Evolutionary conservation across 257 asterid genomes (phyloP).

Genomic region (Plantago major): DNA sequence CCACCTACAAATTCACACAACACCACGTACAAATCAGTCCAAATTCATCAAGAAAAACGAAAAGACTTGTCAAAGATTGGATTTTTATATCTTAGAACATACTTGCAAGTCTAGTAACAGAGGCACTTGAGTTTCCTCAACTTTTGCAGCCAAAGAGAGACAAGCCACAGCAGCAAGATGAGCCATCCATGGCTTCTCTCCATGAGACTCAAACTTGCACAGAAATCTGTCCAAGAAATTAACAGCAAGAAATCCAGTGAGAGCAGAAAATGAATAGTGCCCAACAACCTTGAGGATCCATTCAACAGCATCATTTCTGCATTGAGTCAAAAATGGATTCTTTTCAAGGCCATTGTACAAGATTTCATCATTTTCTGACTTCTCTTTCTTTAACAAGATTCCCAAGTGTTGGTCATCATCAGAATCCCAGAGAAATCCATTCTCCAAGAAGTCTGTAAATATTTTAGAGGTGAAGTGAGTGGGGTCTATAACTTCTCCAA

Average conservation of each 20-base stretch:
- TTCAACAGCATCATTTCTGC: conserved; percentile 49
- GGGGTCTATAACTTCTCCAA: conserved; percentile 13
- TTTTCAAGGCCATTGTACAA: conserved; percentile 3
- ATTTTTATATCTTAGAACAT: conserved; percentile 15
- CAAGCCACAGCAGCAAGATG: conserved; percentile 81
- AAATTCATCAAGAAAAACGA: conserved; percentile 5
- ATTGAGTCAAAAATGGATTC: neutral
- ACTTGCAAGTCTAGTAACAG: conserved; percentile 77
- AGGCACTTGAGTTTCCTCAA: conserved; percentile 74
- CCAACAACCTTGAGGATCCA: conserved; percentile 56
- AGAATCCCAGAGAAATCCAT: conserved; percentile 19
- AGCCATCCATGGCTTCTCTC: conserved; percentile 55
- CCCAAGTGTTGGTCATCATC: conserved; percentile 46
- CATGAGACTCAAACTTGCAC: conserved; percentile 24
- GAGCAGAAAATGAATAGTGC: conserved; percentile 56
- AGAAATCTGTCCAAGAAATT: conserved; percentile 66
- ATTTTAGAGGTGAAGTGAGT: conserved; percentile 12
- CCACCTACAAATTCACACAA: conserved; percentile 36
- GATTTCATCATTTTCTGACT: conserved; percentile 25
- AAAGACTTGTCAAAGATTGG: neutral
- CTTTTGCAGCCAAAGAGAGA: conserved; percentile 80
- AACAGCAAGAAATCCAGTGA: conserved; percentile 72
- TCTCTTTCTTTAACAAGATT: conserved; percentile 52
- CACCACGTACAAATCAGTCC: conserved; percentile 7
- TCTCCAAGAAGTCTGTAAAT: conserved; percentile 18